Evolutionary conservation across 177 flowering plant genomes (phyloP), one percentile per base, ranked within the genome.

Genomic region (Tripterygium wilfordii): DNA sequence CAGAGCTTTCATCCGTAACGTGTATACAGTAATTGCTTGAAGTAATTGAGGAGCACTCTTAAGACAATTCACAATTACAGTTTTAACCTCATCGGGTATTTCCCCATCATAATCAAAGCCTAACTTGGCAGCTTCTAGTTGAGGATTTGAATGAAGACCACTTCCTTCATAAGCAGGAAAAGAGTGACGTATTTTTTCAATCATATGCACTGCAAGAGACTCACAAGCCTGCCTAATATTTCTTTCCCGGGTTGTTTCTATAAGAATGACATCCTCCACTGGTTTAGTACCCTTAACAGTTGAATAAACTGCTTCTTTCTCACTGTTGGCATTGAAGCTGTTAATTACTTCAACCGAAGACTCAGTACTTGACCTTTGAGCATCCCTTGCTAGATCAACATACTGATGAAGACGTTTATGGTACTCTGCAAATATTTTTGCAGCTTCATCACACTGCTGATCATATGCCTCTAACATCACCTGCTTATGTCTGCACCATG

Each of bases 401-500:
- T 81, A 85, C 47, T 67, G 49, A 42, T 70, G 70, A n/a, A 94
- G 77, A 21, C 89, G 88, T 53, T 76, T 94, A 48, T 90, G 99
- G 60, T 90, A 90, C 65, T 94, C 95, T 7, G 83, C 72, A 75
- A 87, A 89, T 67, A 94, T 94, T 64, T 74, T 85, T 18, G 86
- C 82, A 32, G 96, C 88, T 60, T 89, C 99, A 51, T 85, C 96
- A 69, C 95, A 83, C 56, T 94, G 99, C 43, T 81, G 85, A 60
- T 81, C 82, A 69, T 89, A 87, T 43, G 87, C 80, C 66, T 90
- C 97, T 70, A 89, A 57, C 83, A 74, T 87, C 45, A 82, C 90
- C 66, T 85, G 97, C 60, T 82, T 94, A 65, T 90, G 99, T 79
- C 99, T 94, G 80, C 63, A 70, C n/a, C n/a, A n/a, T n/a, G n/a